phyloP scores from a whole-genome alignment of 225 moss, liverwort and hornwort genomes.

The Physcomitrium patens region DNA sequence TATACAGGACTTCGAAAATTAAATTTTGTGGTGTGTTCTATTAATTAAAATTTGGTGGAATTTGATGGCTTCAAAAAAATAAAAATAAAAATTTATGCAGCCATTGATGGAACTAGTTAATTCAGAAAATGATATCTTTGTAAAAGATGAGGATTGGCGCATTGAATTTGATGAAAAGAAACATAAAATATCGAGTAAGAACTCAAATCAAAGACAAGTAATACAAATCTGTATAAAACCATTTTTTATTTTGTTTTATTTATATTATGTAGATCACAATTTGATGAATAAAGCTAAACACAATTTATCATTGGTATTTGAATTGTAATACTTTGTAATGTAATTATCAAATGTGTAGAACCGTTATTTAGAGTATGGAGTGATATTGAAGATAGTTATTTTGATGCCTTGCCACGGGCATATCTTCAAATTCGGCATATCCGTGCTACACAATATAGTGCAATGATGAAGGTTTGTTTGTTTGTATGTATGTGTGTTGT shows the following conservation, averaged over 20 bases:
- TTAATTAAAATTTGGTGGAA: no score
- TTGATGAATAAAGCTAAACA: no score
- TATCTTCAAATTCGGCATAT: slow-evolving; percentile 58
- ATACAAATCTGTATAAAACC: no score
- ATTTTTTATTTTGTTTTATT: no score
- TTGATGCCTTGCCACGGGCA: slow-evolving; percentile 51
- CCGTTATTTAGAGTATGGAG: slow-evolving; percentile 62
- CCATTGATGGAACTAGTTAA: not conserved
- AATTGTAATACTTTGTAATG: no score
- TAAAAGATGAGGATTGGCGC: not conserved
- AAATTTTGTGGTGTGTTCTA: no score
- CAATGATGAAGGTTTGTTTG: slow-evolving; percentile 67
- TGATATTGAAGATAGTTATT: slow-evolving; percentile 61
- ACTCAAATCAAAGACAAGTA: not conserved
- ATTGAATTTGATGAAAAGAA: slow-evolving; percentile 30
- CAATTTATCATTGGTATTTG: no score
- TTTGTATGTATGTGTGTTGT: no score
- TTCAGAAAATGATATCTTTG: not conserved
- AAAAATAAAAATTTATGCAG: not conserved
- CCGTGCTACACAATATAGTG: slow-evolving; percentile 40
- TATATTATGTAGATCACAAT: no score
- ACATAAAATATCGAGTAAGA: slow-evolving; percentile 36
- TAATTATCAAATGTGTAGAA: not conserved
- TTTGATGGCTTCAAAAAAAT: no score
- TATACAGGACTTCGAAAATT: no score